Evolutionary conservation across 139 green algal genomes (phyloP), one percentile per base, ranked within the genome.

Genomic region (Chlamydomonas sp.): DNA sequence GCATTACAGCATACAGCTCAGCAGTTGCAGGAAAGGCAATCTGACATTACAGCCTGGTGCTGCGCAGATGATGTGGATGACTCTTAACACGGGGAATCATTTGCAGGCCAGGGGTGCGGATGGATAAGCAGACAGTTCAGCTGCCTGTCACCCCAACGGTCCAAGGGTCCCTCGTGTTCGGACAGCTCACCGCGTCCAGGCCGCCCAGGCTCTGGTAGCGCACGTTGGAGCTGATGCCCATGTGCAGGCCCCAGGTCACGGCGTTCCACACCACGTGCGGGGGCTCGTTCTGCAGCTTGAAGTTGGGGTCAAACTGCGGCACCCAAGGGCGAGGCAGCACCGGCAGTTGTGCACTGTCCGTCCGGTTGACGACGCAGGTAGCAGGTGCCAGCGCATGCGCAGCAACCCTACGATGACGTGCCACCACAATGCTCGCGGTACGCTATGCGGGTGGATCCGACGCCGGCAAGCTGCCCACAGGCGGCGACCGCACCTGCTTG

Each of bases 181-280:
- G 31, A 49, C 18, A 16, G 58, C 91, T 83, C 69, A 96, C 92
- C 92, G 95, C 95, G 90, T 99, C 97, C 17, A 99, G 3, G 10
- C 97, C 97, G 75, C 98, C 98, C 18, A 99, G 91, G 63, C 95
- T 80, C 92, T 99, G 97, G 90, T 99, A 99, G 6, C 97, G 93
- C 64, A 98, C 77, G 92, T 99, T 99, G 85, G 91, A 95, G 89
- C 92, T 97, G 10, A 99, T 9, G 61, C 97, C 97, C 97, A 99
- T 99, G 93, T 99, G 97, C 62, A 96, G 72, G 2, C 93, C 95
- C 97, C 97, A 99, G 63, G 94, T 95, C 63, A 89, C 91, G 2
- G 97, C 94, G 89, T 99, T 99, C 87, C 94, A 91, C 0, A 98
- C 58, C 1, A 98, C 87, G 79, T 95, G 94, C 12, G 97, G 97